A percentile compares a stretch with the other conserved stretches of the same genome.
phyloP scores from a whole-genome alignment of 1,139 yeast genomes.

The Candida neerlandica region DNA sequence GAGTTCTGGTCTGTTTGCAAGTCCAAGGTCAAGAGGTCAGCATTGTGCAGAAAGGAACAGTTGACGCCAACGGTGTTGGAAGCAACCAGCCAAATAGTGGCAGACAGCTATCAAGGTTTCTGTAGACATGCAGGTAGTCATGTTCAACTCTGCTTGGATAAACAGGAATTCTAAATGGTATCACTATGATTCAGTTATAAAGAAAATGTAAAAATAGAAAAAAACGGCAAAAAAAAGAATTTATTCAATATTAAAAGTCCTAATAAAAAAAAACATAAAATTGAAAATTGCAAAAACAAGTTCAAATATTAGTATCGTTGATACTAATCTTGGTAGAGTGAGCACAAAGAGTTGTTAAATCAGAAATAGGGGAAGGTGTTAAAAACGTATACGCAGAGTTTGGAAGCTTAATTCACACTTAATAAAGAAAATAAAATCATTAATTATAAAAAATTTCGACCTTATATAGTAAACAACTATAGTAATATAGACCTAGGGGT shows the following conservation, averaged over 20 bases:
- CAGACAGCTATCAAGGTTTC: slow-evolving; percentile 6
- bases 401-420: no score
- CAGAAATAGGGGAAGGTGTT: no score
- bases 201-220: background rate
- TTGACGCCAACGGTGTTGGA: slow-evolving; percentile 4
- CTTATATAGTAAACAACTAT: no score
- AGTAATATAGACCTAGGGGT: no score
- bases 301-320: background rate
- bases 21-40: slow-evolving; percentile 6
- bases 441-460: no score
- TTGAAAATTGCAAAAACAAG: background rate
- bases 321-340: no score
- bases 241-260: background rate
- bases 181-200: no score
- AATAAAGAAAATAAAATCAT: no score
- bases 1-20: slow-evolving; percentile 10
- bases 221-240: no score
- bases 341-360: slow-evolving; percentile 53
- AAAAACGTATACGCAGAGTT: no score
- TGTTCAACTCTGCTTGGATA: slow-evolving; percentile 3
- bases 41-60: slow-evolving; percentile 4
- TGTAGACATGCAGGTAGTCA: slow-evolving; percentile 3
- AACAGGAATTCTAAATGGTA: background rate
- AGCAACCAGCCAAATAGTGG: background rate
- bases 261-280: background rate